Base-by-base conservation (phyloP, 1,284 basidiomycete species). In the Cystobasidium pallidum region DNA sequence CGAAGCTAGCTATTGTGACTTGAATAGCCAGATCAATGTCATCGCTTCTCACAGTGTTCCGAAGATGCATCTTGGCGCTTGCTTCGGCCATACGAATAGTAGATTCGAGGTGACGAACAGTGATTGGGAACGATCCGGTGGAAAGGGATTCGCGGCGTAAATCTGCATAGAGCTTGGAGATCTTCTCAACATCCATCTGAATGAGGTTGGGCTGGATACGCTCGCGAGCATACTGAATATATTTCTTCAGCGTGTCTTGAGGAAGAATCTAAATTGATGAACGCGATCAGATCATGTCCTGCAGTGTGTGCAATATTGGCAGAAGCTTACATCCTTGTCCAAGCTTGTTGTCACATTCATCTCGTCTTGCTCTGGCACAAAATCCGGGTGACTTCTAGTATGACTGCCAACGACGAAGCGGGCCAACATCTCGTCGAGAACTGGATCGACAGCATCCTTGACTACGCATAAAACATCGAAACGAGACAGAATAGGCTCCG, bases 71-170 rank as follows among this genome's bases (percentile, higher is more conserved):
- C 85, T 97, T 97, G 55, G 95, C 96, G 77, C 91, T 93, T 17
- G 96, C 94, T 81, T 99, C 95, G 1, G 93, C 88, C 96, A 99
- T 99, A 54, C 96, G 89, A 82, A 99, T 99, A 91, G 97, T 98
- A 80, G 92, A 94, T 83, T 99, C 96, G 74, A 99, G 83, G 80
- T 98, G 96, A 75, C 96, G 91, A 58, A 99, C 91, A 3, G 96
- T 99, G 80, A 99, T 97, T 2, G 95, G 95, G 83, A 92, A 97
- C 24, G 93, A 97, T 41, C 95, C 95, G 0, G 96, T 99, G 17
- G 93, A 92, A 76, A 95, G 85, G 2, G 94, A 97, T 81, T 99
- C 96, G 75, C 94, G 89, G 62, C 96, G 89, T 49, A 99, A 86
- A 80, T 99, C 96, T n/a, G 92, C 89, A 81, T 96, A 99, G 54